Evolutionary conservation across 2,329 filamentous ascomycete genomes (phyloP), one percentile per base, ranked within the genome.

Genomic region (Falciphora oryzae): DNA sequence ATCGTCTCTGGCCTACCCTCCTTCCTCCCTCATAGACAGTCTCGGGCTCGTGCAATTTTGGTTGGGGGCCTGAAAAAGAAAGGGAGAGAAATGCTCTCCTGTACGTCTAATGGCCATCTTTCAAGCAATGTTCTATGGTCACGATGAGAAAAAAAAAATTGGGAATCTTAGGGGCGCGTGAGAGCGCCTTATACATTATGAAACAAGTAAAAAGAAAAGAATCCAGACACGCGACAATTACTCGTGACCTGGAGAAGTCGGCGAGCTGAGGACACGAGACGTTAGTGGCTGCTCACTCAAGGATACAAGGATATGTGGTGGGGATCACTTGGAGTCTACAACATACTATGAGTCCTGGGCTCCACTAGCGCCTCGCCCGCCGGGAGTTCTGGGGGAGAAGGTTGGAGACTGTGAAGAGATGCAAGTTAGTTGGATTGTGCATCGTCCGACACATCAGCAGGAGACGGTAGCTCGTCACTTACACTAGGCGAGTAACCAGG

Each of bases 401-500:
- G 72, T 71, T 38, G 79, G 78, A 65, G 83, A 85, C 69, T 80
- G 73, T 44, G 63, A 59, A 32, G 31, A 5, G 35, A 50, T 28
- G 38, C 11, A 65, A 22, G 59, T 59, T 28, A 59, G 57, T 44
- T 4, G 8, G 7, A 53, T 22, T 53, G 18, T 53, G 11, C 8
- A 18, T 22, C 44, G 38, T 4, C 44, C 14, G 6, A 25, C 6
- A 11, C 44, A 25, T 10, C 44, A 10, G 44, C 22, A 18, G 16
- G 22, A 32, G 2, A 29, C 27, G 22, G 18, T 27, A 11, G 25
- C n/a, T n/a, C 38, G 29, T 22, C 18, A 73, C 75, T 67, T 71
- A 84, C 73, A 66, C 86, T 85, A 57, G 92, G 87, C 59, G 90
- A 93, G 76, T 90, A 90, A 73, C 84, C 84, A 69, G 91, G 84